Evolutionary conservation across 2,329 filamentous ascomycete species (phyloP).

Genomic region (Elsinoe ampelina): DNA sequence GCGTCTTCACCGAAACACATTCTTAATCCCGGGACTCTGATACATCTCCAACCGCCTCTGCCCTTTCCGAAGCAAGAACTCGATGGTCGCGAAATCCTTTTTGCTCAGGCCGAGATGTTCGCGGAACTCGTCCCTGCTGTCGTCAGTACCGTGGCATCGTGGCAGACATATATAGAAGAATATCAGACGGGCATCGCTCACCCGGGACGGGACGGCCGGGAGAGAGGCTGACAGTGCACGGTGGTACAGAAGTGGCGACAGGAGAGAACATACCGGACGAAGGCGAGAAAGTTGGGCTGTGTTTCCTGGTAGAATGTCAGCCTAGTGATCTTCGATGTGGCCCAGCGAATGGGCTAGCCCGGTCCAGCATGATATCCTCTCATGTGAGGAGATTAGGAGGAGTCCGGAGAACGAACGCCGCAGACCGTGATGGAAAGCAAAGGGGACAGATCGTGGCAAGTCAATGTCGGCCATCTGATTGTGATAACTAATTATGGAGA

Average conservation of each 20-base stretch:
- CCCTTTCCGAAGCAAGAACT: conserved; percentile 76
- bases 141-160: neutral
- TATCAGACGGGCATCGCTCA: no score
- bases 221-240: no score
- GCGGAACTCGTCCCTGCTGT: conserved; percentile 64
- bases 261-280: conserved; percentile 15
- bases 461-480: neutral
- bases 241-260: no score
- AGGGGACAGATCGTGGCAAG: no score
- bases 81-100: conserved; percentile 77
- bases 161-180: no score
- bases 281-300: conserved; percentile 27
- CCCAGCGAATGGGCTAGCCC: no score
- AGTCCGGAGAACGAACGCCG: no score
- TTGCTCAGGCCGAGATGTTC: conserved; percentile 56
- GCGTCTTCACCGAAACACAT: conserved; percentile 40
- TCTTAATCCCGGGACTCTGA: conserved; percentile 68
- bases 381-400: no score
- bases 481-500: conserved; percentile 13
- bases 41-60: conserved; percentile 73
- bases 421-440: no score
- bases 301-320: conserved; percentile 16
- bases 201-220: no score
- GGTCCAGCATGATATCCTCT: no score
- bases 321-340: neutral